phyloP scores from a whole-genome alignment of 805 yeast species.

The Metschnikowia matae region DNA sequence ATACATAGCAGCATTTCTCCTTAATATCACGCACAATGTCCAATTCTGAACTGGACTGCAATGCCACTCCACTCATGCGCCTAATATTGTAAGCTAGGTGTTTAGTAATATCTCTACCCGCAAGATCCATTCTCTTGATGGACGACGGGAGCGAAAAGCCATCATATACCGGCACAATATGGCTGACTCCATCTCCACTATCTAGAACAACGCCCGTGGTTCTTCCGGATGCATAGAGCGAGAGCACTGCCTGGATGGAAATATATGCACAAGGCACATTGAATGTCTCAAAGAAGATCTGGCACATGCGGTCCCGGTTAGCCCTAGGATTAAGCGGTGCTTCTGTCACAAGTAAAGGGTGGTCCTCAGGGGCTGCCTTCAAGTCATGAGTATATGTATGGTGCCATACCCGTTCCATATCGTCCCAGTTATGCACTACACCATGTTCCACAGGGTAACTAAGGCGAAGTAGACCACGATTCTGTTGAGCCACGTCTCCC shows the following conservation, averaged over 20 bases:
- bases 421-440: conserved; percentile 74
- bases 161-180: conserved; percentile 83
- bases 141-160: conserved; percentile 79
- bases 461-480: conserved; percentile 71
- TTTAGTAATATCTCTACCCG: conserved; percentile 83
- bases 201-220: conserved; percentile 90
- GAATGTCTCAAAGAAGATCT: conserved; percentile 66
- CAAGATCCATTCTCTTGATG: conserved; percentile 70
- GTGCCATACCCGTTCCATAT: conserved; percentile 80
- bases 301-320: conserved; percentile 60
- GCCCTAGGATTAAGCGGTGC: conserved; percentile 74
- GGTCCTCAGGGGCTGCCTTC: conserved; percentile 64
- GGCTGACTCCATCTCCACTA: conserved; percentile 91
- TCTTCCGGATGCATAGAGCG: conserved; percentile 82
- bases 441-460: conserved; percentile 79
- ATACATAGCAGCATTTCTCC: conserved; percentile 67
- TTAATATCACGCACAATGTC: conserved; percentile 78
- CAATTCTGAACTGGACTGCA: conserved; percentile 71
- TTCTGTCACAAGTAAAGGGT: conserved; percentile 83
- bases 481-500: conserved; percentile 70
- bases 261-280: conserved; percentile 73
- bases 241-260: conserved; percentile 70
- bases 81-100: conserved; percentile 66
- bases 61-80: conserved; percentile 54
- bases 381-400: conserved; percentile 57